Percentiles rank a stretch among this genome's conserved stretches.
Evolutionary conservation across 345 rosid species (phyloP).

Genomic region (Sisymbrium altissimum): DNA sequence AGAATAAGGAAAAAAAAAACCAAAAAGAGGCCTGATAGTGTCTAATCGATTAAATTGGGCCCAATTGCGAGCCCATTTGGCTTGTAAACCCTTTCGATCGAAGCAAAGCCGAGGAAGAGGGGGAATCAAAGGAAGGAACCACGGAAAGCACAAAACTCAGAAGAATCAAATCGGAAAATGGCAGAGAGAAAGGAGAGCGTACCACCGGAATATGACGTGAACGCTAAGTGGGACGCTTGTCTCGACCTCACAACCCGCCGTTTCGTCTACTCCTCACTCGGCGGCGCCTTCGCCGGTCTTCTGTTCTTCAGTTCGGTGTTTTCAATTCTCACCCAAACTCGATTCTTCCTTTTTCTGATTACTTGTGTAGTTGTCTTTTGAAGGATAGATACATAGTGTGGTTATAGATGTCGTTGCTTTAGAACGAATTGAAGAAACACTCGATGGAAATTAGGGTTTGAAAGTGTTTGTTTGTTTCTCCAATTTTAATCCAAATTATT

Average conservation of each 20-base stretch:
- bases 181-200: slow-evolving; percentile 36
- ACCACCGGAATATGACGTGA: slow-evolving; percentile 47
- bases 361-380: neutral
- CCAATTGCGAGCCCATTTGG: neutral
- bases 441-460: neutral
- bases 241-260: slow-evolving; percentile 85
- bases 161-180: slow-evolving; percentile 30
- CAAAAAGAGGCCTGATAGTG: too few relatives aligned
- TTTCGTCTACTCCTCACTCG: slow-evolving; percentile 71
- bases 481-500: too few relatives aligned
- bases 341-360: neutral
- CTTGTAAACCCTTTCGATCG: neutral
- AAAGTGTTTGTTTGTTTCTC: neutral
- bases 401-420: neutral
- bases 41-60: too few relatives aligned
- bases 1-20: too few relatives aligned
- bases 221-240: slow-evolving; percentile 91
- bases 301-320: slow-evolving; percentile 66
- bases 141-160: neutral
- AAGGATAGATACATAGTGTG: neutral
- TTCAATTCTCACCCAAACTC: neutral
- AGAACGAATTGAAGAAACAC: neutral
- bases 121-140: too few relatives aligned
- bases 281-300: slow-evolving; percentile 80
- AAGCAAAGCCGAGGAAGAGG: neutral